Evolutionary conservation across 805 yeast genomes (phyloP), one percentile per base, ranked within the genome.

Genomic region (Monosporozyma siamensis): DNA sequence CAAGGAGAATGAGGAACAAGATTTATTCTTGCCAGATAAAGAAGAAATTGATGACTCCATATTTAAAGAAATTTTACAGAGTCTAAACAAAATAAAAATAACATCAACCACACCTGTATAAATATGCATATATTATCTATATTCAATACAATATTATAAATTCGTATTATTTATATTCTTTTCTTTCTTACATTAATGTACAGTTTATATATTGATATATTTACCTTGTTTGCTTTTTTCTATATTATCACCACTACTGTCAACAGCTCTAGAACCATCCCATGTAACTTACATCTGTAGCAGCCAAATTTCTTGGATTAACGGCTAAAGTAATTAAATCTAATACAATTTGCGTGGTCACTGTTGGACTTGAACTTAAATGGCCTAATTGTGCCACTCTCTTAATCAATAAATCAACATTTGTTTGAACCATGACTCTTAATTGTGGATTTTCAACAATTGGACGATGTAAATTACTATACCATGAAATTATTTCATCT

Each of bases 401-500:
- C 62, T 86, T 82, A 41, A 80, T 77, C 29, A 92, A 82, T 39
- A 82, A 68, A 34, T 89, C 97, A 34, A 87, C 95, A 56, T 92
- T 92, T 27, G 82, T 76, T 51, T 82, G 76, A 23, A 92, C 96
- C 63, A 88, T 82, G 49, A 88, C 96, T 42, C 89, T 71, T 45
- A 90, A 62, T 52, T 84, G 95, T 39, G 82, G 80, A 50, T 85
- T 95, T 52, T 81, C 90, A 1, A 87, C 88, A 27, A 82, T 70
- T 9, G 92, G 78, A 45, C 88, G 76, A 56, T 88, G 95, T 53
- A 81, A 78, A 58, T 84, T 94, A 31, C 89, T 78, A 61, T 82
- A 89, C 97, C 97, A 90, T 0, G 95, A 80, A 40, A 89, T 78
- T 14, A 90, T 83, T 63, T 92, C 99, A 64, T 92, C 98, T 44